phyloP scores from a whole-genome alignment of 1,284 basidiomycete genomes.

The Hemileccinum hortonii region DNA sequence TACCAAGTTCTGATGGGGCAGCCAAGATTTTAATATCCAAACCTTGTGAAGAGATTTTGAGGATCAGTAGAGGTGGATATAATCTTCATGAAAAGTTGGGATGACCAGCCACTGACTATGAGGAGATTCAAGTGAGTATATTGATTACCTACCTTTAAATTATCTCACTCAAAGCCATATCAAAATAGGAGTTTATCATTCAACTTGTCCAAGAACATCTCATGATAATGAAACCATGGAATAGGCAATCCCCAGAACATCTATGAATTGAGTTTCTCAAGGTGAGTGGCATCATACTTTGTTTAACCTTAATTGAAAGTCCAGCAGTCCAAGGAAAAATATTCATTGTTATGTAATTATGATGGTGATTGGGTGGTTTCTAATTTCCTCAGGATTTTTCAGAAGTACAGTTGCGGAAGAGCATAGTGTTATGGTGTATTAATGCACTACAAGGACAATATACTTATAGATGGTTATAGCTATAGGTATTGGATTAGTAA shows the following conservation, averaged over 20 bases:
- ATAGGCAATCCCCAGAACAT: too few species aligned
- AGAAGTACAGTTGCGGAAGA: slow-evolving; percentile 11
- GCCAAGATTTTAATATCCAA: slow-evolving; percentile 6
- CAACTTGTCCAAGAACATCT: slow-evolving; percentile 8
- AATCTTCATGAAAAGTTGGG: slow-evolving; percentile 12
- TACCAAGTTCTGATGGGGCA: too few species aligned
- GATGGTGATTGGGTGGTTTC: slow-evolving; percentile 11
- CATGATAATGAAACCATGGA: slow-evolving; percentile 1
- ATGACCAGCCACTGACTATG: slow-evolving; percentile 7
- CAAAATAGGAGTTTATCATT: slow-evolving; percentile 2
- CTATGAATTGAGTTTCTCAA: background rate
- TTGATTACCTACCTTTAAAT: background rate
- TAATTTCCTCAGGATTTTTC: slow-evolving; percentile 7
- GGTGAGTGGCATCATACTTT: background rate
- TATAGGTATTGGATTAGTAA: too few species aligned
- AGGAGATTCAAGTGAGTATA: slow-evolving; percentile 10
- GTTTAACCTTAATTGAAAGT: background rate
- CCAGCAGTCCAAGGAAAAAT: slow-evolving; percentile 2
- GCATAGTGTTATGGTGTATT: too few species aligned
- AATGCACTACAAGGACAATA: too few species aligned
- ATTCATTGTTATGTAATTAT: slow-evolving; percentile 1
- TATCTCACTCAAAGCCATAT: background rate
- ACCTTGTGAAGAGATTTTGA: slow-evolving; percentile 7
- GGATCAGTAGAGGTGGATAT: slow-evolving; percentile 11
- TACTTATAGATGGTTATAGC: too few species aligned